A percentile compares a stretch with the other conserved stretches of the same genome.
These are phyloP conservation scores for Thymus quinquecostatus DNA, from an alignment of 257 asterid genomes.

Conservation along the genomic window DNA sequence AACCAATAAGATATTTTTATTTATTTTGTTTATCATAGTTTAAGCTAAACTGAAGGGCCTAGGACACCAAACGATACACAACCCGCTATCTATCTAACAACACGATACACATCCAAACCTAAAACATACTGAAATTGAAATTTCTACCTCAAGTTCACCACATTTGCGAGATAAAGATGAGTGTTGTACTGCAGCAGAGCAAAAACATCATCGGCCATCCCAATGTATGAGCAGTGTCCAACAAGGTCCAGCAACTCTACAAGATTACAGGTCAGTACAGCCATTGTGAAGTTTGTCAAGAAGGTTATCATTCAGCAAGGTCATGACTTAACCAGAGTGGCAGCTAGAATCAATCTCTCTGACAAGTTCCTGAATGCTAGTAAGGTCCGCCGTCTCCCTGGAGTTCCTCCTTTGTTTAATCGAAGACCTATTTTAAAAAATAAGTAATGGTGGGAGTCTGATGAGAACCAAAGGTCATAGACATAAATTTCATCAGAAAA, in stretches of 20 bases:
- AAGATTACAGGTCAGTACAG: slow-evolving; percentile 31
- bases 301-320: slow-evolving; percentile 25
- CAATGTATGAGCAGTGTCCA: slow-evolving; percentile 80
- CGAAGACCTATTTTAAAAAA: slow-evolving; percentile 60
- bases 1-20: not conserved
- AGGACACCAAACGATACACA: not conserved
- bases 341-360: slow-evolving; percentile 68
- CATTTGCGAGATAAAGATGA: slow-evolving; percentile 90
- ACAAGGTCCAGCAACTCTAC: slow-evolving; percentile 83
- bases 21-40: not conserved
- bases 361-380: slow-evolving; percentile 85
- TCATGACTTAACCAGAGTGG: slow-evolving; percentile 61
- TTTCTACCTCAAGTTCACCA: slow-evolving; percentile 76
- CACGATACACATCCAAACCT: not conserved
- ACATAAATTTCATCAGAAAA: slow-evolving; percentile 12
- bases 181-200: slow-evolving; percentile 87
- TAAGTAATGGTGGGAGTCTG: slow-evolving; percentile 22
- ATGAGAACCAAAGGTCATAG: slow-evolving; percentile 31
- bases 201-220: slow-evolving; percentile 93
- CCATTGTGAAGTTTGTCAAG: slow-evolving; percentile 29
- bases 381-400: slow-evolving; percentile 87
- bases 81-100: not conserved
- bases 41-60: not conserved
- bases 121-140: not conserved
- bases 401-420: slow-evolving; percentile 88